Evolutionary conservation across 495 filamentous ascomycete genomes (phyloP).

Genomic region (Parathielavia hyrcaniae): DNA sequence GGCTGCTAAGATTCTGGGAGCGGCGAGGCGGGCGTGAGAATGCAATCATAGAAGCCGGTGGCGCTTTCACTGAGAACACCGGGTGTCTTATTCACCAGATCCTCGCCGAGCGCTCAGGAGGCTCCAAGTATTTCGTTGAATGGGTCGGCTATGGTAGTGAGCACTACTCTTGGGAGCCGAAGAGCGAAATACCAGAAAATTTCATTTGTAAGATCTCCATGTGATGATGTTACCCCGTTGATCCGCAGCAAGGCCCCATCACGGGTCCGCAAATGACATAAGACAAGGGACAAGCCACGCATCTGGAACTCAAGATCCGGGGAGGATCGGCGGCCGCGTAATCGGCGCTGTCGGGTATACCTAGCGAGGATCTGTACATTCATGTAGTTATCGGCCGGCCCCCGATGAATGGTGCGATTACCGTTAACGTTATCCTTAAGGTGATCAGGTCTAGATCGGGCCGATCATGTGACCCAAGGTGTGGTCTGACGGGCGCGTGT

Average conservation of each 20-base stretch:
- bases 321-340: not conserved
- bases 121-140: too few relatives aligned
- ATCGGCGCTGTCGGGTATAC: too few relatives aligned
- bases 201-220: not conserved
- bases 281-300: not conserved
- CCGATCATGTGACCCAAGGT: slow-evolving; percentile 3
- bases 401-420: not conserved
- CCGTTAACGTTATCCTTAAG: not conserved
- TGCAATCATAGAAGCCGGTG: too few relatives aligned
- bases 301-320: not conserved
- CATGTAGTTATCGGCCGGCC: not conserved
- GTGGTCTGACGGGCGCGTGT: not conserved
- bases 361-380: too few relatives aligned
- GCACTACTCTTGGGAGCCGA: too few relatives aligned
- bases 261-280: slow-evolving; percentile 7
- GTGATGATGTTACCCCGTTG: slow-evolving; percentile 1
- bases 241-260: not conserved
- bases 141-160: too few relatives aligned
- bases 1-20: too few relatives aligned
- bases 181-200: too few relatives aligned
- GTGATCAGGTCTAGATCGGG: not conserved
- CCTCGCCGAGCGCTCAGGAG: too few relatives aligned
- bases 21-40: too few relatives aligned
- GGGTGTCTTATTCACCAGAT: too few relatives aligned
- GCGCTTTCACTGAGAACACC: too few relatives aligned